Conservation (phyloP, 208 protist species). For the Kentomonas sorsogonicus region DNA sequence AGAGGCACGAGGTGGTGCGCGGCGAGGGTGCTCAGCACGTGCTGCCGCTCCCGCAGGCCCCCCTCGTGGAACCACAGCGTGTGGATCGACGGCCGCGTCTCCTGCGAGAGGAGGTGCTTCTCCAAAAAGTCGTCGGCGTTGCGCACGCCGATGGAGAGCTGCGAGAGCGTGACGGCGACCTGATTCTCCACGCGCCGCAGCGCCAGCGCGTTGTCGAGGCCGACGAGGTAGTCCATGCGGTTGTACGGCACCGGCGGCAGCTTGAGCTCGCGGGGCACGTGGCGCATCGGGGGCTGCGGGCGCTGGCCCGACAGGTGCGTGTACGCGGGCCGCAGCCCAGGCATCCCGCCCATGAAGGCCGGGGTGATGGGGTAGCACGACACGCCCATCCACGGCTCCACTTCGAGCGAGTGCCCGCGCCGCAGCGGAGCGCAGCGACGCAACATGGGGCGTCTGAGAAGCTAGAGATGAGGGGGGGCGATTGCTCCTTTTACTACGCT, state of each 20-base stretch:
- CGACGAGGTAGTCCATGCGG: constrained; percentile 75
- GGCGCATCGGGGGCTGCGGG: constrained; percentile 54
- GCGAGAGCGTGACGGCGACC: constrained; percentile 77
- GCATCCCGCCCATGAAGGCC: constrained; percentile 45
- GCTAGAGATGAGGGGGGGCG: neutral
- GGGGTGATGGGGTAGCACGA: constrained; percentile 67
- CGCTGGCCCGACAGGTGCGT: constrained; percentile 63
- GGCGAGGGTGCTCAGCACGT: constrained; percentile 70
- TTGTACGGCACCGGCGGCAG: constrained; percentile 81
- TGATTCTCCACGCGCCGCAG: constrained; percentile 80
- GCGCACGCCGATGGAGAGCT: constrained; percentile 73
- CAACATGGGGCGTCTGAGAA: neutral
- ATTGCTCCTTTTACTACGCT: no score
- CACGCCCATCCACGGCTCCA: constrained; percentile 77
- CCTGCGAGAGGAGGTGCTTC: constrained; percentile 68
- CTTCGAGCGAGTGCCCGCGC: constrained; percentile 54
- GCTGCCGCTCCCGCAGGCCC: constrained; percentile 62
- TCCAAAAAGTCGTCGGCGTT: constrained; percentile 85
- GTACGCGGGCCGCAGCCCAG: constrained; percentile 53
- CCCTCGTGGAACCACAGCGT: constrained; percentile 84
- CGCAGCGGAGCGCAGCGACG: constrained; percentile 21
- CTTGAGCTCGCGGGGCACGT: constrained; percentile 54
- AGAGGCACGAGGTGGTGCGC: constrained; percentile 88
- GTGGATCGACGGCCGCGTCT: constrained; percentile 78
- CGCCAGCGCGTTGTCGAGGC: constrained; percentile 82